Evolutionary conservation across 139 green algal genomes (phyloP).

Genomic region (Chlamydomonas sp.): DNA sequence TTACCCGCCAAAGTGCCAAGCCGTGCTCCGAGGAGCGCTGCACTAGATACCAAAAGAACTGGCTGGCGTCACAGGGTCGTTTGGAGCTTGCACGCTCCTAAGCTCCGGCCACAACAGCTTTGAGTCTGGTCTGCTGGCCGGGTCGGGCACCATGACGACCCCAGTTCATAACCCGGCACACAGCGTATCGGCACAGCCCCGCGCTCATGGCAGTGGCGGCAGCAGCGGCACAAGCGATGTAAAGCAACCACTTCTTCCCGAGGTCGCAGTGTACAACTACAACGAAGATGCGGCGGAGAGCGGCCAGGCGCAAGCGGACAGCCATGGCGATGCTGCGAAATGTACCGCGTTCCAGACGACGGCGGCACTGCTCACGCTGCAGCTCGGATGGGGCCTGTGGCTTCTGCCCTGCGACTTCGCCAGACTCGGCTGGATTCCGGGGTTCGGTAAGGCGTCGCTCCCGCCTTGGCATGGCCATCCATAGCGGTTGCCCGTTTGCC

Average conservation of each 20-base stretch:
- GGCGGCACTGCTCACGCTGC: slow-evolving; percentile 38
- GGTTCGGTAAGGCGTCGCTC: slow-evolving; percentile 9
- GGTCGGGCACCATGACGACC: not conserved
- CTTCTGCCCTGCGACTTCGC: slow-evolving; percentile 49
- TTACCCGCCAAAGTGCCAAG: no score
- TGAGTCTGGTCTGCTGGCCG: slow-evolving; percentile 4
- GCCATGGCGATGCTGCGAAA: not conserved
- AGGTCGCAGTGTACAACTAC: not conserved
- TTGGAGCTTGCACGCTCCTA: slow-evolving; percentile 25
- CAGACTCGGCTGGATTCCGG: slow-evolving; percentile 32
- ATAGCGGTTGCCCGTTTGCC: not conserved
- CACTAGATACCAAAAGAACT: not conserved
- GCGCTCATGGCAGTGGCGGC: no score
- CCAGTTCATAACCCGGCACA: not conserved
- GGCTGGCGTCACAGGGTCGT: slow-evolving; percentile 19
- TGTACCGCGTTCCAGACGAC: slow-evolving; percentile 35
- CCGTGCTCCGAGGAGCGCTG: no score
- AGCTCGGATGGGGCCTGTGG: slow-evolving; percentile 56
- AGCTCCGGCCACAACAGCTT: not conserved
- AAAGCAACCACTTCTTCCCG: no score
- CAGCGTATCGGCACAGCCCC: not conserved
- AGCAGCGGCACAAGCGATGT: no score
- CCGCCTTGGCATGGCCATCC: no score
- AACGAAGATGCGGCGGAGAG: not conserved
- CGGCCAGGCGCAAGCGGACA: not conserved